Evolutionary conservation across 441 rosid genomes (phyloP), one percentile per base, ranked within the genome.

Genomic region (Brassica hybrid): DNA sequence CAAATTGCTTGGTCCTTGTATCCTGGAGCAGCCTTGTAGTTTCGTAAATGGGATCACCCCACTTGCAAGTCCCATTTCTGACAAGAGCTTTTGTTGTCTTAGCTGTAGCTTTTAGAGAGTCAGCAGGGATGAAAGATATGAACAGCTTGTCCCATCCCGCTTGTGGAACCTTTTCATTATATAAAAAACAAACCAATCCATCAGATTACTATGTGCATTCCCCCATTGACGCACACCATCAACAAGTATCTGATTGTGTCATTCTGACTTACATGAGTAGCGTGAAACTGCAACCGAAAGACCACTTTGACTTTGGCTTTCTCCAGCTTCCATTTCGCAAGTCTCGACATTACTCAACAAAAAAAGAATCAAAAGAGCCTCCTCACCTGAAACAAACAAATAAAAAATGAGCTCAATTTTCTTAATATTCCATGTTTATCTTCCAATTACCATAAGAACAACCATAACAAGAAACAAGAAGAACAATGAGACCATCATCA

Each of bases 21-120:
- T 96, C 98, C 82, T 89, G 98, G 69, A 96, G 96, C 80, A 96
- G 96, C 81, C 98, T 87, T 11, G 99, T 94, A 54, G 97, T 90
- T 84, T 96, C 99, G 68, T 96, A 96, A 82, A 96, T 92, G 4
- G 99, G 98, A 91, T 96, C 99, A 16, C 83, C 96, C 99, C 99
- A 96, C 80, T 96, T 96, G 88, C 99, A 96, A 56, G 92, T 87
- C 80, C 98, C 97, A 69, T 94, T 96, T 84, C 99, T 91, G 65
- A 96, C 98, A 88, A 85, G 92, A 66, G 98, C 97, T 85, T 96
- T 96, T 27, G 94, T 92, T 52, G 99, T 96, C 87, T 96, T 96
- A 19, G 94, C 92, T 13, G 96, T 88, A 71, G 91, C 89, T 88
- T 92, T 96, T 74, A 91, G 95, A 32, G 99, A 86, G 85, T 92